Percentiles rank a stretch among this genome's conserved stretches.
These are phyloP conservation scores for Botryotinia convoluta DNA, from an alignment of 2,329 filamentous ascomycete species.

Conservation along the genomic window DNA sequence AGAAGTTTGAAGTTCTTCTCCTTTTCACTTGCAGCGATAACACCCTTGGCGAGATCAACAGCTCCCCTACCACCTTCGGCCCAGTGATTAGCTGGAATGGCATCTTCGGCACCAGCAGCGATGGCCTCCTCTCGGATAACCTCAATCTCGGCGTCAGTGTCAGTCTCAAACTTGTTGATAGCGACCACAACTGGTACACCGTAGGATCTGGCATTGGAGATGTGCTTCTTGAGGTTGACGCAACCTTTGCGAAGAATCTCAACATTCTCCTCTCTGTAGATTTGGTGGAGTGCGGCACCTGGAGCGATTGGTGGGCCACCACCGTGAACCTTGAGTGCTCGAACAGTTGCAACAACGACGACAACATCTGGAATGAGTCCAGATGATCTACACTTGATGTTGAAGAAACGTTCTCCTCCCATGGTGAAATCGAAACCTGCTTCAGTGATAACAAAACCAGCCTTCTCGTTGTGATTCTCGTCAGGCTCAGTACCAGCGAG, in stretches of 20 bases:
- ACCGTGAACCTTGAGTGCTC: conserved; percentile 94
- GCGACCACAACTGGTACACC: conserved; percentile 94
- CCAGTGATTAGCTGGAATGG: conserved; percentile 94
- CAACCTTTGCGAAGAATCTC: conserved; percentile 88
- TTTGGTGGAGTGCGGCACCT: conserved; percentile 77
- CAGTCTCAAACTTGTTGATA: conserved; percentile 94
- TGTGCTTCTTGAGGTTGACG: conserved; percentile 93
- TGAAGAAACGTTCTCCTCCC: conserved; percentile 99
- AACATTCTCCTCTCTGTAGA: conserved; percentile 91
- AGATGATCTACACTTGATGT: conserved; percentile 97
- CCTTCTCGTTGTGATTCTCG: conserved; percentile 77
- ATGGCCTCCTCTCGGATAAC: conserved; percentile 89
- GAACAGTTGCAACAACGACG: conserved; percentile 91
- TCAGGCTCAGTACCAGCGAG: conserved; percentile 91
- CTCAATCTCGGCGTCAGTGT: conserved; percentile 87
- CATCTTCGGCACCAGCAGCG: conserved; percentile 88
- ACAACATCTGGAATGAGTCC: conserved; percentile 90
- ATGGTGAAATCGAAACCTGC: conserved; percentile 99
- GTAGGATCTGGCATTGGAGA: conserved; percentile 82
- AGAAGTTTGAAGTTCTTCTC: conserved; percentile 85
- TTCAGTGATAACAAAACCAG: conserved; percentile 93
- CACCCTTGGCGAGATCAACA: conserved; percentile 80
- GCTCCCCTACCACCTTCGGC: conserved; percentile 91
- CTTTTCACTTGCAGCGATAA: conserved; percentile 79
- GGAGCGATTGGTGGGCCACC: conserved; percentile 92